A percentile compares a stretch with the other conserved stretches of the same genome.
These are phyloP conservation scores for Alternaria metachromatica DNA, from an alignment of 2,329 filamentous ascomycete species.

Conservation along the genomic window DNA sequence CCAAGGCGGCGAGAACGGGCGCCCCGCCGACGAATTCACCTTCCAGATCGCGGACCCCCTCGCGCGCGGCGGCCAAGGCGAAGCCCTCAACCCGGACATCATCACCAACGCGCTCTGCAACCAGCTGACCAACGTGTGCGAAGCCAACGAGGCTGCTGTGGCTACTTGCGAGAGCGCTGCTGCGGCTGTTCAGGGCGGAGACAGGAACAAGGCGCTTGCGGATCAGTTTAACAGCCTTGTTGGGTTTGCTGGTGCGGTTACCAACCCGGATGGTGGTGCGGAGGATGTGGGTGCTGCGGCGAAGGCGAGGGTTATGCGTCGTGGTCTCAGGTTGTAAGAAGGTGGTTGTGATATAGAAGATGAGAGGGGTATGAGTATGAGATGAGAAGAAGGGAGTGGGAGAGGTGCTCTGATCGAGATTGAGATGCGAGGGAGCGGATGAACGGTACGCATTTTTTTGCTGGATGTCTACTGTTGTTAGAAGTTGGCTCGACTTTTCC, in stretches of 20 bases:
- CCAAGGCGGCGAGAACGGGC: slow-evolving; percentile 60
- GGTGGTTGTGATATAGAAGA: background rate
- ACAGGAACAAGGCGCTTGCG: slow-evolving; percentile 50
- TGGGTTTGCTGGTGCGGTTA: slow-evolving; percentile 47
- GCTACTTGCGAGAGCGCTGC: slow-evolving; percentile 61
- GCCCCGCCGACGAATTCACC: slow-evolving; percentile 65
- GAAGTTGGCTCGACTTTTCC: background rate
- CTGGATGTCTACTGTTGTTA: background rate
- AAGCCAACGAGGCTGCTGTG: slow-evolving; percentile 66
- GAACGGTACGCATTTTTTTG: background rate
- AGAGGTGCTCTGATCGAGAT: background rate
- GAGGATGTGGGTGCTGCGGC: slow-evolving; percentile 29
- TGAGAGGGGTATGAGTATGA: background rate
- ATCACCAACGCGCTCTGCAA: slow-evolving; percentile 76
- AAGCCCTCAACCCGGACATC: slow-evolving; percentile 75
- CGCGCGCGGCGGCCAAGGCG: slow-evolving; percentile 67
- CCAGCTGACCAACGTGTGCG: slow-evolving; percentile 71
- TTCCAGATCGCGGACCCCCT: slow-evolving; percentile 71
- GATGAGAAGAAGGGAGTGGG: background rate
- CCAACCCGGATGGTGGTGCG: slow-evolving; percentile 41
- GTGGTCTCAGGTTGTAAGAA: slow-evolving; percentile 24
- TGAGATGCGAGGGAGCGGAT: background rate
- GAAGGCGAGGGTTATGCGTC: slow-evolving; percentile 28
- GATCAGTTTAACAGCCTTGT: slow-evolving; percentile 51
- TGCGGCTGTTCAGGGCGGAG: slow-evolving; percentile 57